Base-by-base conservation (phyloP, 192 early-diverging fungal species). In the Backusella macrospora region DNA sequence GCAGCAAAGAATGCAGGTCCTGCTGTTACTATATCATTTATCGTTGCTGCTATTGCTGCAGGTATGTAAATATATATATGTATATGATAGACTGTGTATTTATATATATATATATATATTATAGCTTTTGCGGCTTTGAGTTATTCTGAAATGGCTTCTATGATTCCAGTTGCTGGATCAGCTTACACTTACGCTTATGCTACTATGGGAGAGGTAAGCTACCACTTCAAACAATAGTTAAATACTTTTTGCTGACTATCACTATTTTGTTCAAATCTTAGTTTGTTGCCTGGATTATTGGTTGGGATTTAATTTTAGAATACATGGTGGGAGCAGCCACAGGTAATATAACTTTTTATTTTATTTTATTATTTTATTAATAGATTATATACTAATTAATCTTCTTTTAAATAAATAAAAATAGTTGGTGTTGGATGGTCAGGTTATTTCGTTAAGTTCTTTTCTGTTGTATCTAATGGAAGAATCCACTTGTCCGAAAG, bases 281-380 rank as follows among this genome's bases (percentile, higher is more conserved):
- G 66, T 77, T 96, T 18, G 74, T 94, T 21, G 95, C 90, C 4
- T 97, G 96, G 96, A 92, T 95, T 62, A 92, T 95, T 72, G 95
- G 94, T 15, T 97, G 96, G 96, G 92, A 95, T 82, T 79, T 96
- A 39, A 91, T 94, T 12, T 82, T 96, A 39, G 95, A 96, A 83
- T 96, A 95, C 78, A 82, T 95, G 78, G 90, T 96, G 9, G 92
- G 92, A 5, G 91, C 93, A 16, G 91, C 94, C 3, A 90, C 94
- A 15, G 84, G 87, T 72, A 67, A 77, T 18, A 2, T 34, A 34
- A 9, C 3, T 48, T 12, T 8, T 23, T 18, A n/a, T 52, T 9
- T 18, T 5, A n/a, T n/a, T n/a, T n/a, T n/a, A n/a, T n/a, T n/a
- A n/a, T 18, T 48, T 48, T 5, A 52, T 23, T 2, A 49, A n/a